Evolutionary conservation across 1,284 basidiomycete species (phyloP), one percentile per base, ranked within the genome.

Genomic region (Apiotrichum montevideense): DNA sequence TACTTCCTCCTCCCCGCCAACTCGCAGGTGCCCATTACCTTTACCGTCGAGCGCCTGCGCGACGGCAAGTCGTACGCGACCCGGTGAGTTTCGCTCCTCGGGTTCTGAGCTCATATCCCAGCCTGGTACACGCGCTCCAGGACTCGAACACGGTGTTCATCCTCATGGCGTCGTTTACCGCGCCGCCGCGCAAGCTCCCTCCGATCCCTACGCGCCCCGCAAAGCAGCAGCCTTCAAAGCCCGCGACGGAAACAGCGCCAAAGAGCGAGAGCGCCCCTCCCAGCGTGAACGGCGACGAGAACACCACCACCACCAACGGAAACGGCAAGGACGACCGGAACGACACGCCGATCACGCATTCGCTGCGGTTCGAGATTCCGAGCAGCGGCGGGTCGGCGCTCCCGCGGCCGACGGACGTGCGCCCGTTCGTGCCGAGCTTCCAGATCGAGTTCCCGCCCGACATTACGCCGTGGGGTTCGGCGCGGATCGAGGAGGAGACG

Each of bases 21-120:
- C 32, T 81, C 86, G 0, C 78, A 84, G 3, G 81, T 85, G 10
- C 87, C 90, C 7, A 87, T 96, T 61, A 80, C 91, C 49, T 96
- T 93, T 73, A 81, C 82, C 59, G 88, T 94, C 49, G 89, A 92
- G 63, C 80, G 85, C 15, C 75, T 93, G 14, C 85, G 91, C 29
- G 83, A 90, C 60, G 79, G 78, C 46, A 67, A 69, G 34, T 66
- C 32, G 11, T 72, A 71, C 47, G 57, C 66, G 13, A 69, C 63
- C 8, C 47, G 57, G n/a, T 48, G 51, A 29, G 52, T 37, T 13
- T 33, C 21, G 9, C 15, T 21, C 21, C 21, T 21, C 21, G 21
- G 21, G 41, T 15, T 6, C 10, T 6, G 11, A 6, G 41, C 11
- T 8, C 41, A 13, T 6, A 42, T 80, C 46, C 87, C 88, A n/a